Evolutionary conservation across 805 yeast genomes (phyloP), one percentile per base, ranked within the genome.

Genomic region (Barnettozyma sp.): DNA sequence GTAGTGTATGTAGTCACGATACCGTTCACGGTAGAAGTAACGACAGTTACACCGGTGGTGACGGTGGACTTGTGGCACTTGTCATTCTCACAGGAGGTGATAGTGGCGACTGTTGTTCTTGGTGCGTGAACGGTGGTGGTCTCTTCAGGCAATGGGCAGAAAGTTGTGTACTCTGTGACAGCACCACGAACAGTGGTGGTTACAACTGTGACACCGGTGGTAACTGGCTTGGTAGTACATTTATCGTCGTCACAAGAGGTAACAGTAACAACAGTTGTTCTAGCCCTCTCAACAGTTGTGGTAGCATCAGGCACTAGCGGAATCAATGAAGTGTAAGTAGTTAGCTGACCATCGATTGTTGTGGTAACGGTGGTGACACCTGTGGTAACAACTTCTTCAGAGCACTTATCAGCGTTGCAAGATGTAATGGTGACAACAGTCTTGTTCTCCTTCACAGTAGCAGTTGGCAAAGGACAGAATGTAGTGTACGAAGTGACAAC

Each of bases 371-470:
- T 31, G 28, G 34, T 31, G 14, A 31, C 25, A 23, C 28, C 30
- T 12, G 35, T 25, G 15, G 35, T 33, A 3, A 25, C 30, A 14
- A 16, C 29, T 20, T 37, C 34, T 20, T 58, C 56, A 25, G 56
- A 40, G 30, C 62, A 57, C 21, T 35, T 36, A 35, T 55, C 45
- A 35, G 44, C 45, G n/a, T 49, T 40, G 39, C 61, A 57, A 16
- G 56, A 51, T 17, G 62, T 59, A 20, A 36, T 16, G n/a, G 33
- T 28, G 18, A 25, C 23, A 4, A 17, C 24, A 20, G 35, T 25
- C 12, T 16, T 33, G 23, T 25, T 19, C 11, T 23, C 29, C 19
- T 18, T 22, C 13, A 18, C 21, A 17, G 34, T 23, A 11, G 34
- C 24, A 5, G 30, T 17, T 34, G 30, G n/a, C 11, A 25, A 24